Percentiles rank a stretch among this genome's conserved stretches.
Evolutionary conservation across 2,329 filamentous ascomycete genomes (phyloP).

Genomic region (Fusarium multiceps): DNA sequence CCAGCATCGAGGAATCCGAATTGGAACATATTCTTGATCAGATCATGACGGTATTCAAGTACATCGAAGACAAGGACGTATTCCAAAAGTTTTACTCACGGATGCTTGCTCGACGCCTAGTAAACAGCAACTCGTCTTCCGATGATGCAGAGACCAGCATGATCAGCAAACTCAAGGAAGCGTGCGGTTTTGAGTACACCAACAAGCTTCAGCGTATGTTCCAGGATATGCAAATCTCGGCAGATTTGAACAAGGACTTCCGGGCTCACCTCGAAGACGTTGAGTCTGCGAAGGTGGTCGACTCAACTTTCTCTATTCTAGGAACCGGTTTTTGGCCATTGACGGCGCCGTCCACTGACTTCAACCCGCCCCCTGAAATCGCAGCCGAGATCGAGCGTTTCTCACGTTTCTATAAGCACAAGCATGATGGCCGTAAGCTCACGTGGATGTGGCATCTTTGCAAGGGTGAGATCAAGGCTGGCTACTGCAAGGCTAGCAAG

Average conservation of each 20-base stretch:
- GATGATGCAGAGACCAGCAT: conserved; percentile 98
- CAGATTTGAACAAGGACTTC: conserved; percentile 92
- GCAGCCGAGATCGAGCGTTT: conserved; percentile 91
- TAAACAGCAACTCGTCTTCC: conserved; percentile 94
- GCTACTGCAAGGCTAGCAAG: conserved; percentile 90
- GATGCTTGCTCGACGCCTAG: conserved; percentile 93
- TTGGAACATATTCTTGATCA: conserved; percentile 88
- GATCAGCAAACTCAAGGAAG: conserved; percentile 99
- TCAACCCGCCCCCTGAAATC: conserved; percentile 87
- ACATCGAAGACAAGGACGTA: conserved; percentile 99
- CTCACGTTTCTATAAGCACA: conserved; percentile 90
- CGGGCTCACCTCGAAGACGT: conserved; percentile 74
- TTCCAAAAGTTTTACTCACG: conserved; percentile 99
- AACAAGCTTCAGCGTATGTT: conserved; percentile 99
- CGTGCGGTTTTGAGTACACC: conserved; percentile 98
- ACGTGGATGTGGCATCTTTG: conserved; percentile 99
- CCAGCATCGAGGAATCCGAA: conserved; percentile 92
- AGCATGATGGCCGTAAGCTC: conserved; percentile 95
- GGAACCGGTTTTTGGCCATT: conserved; percentile 98
- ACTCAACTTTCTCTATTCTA: conserved; percentile 91
- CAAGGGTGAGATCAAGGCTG: conserved; percentile 95
- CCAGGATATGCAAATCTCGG: conserved; percentile 99
- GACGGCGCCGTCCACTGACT: conserved; percentile 85
- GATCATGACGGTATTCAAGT: conserved; percentile 99
- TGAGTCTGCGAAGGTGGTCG: conserved; percentile 73